Evolutionary conservation across 306 rosid species (phyloP), one percentile per base, ranked within the genome.

Genomic region (Prinsepia uniflora): DNA sequence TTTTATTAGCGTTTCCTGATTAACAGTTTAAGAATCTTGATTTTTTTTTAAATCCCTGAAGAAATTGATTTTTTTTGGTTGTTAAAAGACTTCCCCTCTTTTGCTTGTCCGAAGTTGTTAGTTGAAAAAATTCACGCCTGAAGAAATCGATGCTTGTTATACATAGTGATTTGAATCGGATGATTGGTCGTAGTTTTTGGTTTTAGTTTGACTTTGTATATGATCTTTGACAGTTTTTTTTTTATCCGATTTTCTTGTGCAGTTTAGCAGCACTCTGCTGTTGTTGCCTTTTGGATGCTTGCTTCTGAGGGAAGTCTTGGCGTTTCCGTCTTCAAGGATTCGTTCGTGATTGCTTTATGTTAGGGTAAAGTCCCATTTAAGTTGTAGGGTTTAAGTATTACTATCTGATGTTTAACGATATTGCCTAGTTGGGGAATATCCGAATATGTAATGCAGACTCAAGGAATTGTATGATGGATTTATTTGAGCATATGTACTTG

Each of bases 201-300:
- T 11, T 20, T 57, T 57, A 10, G 2, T 10, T 11, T 24, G 9
- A 8, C 34, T 39, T 36, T 44, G 6, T 5, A 6, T 58, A 15
- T 42, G 30, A 24, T 10, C 8, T 49, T 40, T 22, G 61, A 56
- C 22, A 18, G 46, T 54, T 56, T 18, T 36, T 56, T 10, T 4
- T n/a, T 39, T 24, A 22, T 14, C 4, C 43, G 36, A 30, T 30
- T 30, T 42, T 36, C 7, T 15, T 50, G 18, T 68, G 73, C 74
- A 81, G 85, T 73, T 60, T 81, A 66, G 82, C 81, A 39, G 82
- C 79, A 20, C 85, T 81, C n/a, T 81, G 81, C 74, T 81, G 82
- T 44, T 81, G 85, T 60, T 60, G 65, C 63, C 63, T 58, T 34
- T 69, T 76, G 73, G 84, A 81, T 7, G 84, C 73, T 69, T 81